These are phyloP conservation scores for Rhizopus microsporus DNA, from an alignment of 371 early-diverging fungal genomes.

Conservation along the genomic window DNA sequence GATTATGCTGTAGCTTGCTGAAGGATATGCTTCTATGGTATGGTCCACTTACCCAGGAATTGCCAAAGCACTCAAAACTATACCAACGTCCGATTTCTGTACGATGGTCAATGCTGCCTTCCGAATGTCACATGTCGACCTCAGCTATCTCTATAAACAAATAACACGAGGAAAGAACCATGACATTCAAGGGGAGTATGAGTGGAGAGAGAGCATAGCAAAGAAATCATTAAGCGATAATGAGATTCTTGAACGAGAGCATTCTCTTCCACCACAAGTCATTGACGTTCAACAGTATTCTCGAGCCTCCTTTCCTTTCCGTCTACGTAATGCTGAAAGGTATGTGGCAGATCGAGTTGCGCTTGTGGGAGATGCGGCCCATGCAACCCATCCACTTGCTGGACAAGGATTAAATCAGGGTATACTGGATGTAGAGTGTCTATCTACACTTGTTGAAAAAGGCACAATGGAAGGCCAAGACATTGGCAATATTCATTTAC, in stretches of 20 bases:
- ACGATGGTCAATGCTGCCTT: constrained; percentile 83
- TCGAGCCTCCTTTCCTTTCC: constrained; percentile 85
- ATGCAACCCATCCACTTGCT: constrained; percentile 93
- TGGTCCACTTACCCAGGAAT: constrained; percentile 82
- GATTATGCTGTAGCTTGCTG: constrained; percentile 40
- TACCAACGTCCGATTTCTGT: constrained; percentile 67
- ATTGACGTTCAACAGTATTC: constrained; percentile 65
- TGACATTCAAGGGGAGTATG: constrained; percentile 60
- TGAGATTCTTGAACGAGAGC: constrained; percentile 24
- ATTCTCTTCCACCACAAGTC: constrained; percentile 64
- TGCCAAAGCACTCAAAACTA: constrained; percentile 62
- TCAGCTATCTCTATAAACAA: constrained; percentile 68
- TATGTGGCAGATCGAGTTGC: constrained; percentile 82
- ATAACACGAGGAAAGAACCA: constrained; percentile 47
- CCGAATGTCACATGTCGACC: constrained; percentile 68
- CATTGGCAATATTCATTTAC: constrained; percentile 65
- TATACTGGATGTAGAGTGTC: constrained; percentile 77
- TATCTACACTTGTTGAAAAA: constrained; percentile 62
- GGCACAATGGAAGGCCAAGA: constrained; percentile 79
- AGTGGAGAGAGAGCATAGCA: constrained; percentile 67
- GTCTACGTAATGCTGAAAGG: constrained; percentile 74
- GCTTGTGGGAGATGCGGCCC: constrained; percentile 96
- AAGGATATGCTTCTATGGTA: constrained; percentile 79
- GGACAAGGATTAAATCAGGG: constrained; percentile 97
- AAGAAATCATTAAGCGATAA: constrained; percentile 27